Conservation (phyloP, 805 yeast species). For the Schwanniomyces occidentalis region DNA sequence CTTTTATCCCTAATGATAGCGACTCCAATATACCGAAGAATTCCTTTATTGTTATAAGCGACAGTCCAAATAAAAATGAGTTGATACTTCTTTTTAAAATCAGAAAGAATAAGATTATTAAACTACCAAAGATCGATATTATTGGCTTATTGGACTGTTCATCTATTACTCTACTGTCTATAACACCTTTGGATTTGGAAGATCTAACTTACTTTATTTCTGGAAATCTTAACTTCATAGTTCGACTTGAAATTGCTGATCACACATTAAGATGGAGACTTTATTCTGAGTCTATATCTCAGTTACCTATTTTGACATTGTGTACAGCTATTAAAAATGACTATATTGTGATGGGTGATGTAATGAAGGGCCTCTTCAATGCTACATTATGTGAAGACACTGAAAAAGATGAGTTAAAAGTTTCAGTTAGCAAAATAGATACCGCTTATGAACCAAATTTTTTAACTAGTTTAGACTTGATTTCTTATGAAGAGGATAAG, state of each 20-base stretch:
- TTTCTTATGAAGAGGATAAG: slow-evolving; percentile 1
- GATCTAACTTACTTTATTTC: slow-evolving; percentile 13
- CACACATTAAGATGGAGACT: slow-evolving; percentile 10
- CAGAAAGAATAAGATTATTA: slow-evolving; percentile 8
- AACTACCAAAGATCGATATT: slow-evolving; percentile 8
- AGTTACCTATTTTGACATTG: slow-evolving; percentile 11
- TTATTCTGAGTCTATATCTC: slow-evolving; percentile 8
- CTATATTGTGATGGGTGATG: slow-evolving; percentile 14
- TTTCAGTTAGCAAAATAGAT: slow-evolving; percentile 3
- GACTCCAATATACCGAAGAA: slow-evolving; percentile 2
- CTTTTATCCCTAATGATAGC: slow-evolving; percentile 6
- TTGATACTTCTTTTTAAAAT: slow-evolving; percentile 12
- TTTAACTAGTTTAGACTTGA: slow-evolving; percentile 14
- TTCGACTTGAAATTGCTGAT: slow-evolving; percentile 4
- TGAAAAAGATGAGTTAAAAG: no score
- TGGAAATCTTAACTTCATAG: slow-evolving; percentile 17
- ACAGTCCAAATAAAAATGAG: slow-evolving; percentile 9
- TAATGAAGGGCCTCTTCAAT: slow-evolving; percentile 16
- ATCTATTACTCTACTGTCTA: slow-evolving; percentile 12
- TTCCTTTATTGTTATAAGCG: slow-evolving; percentile 16
- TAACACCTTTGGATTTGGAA: slow-evolving; percentile 12
- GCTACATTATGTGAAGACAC: no score
- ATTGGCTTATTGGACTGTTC: slow-evolving; percentile 12
- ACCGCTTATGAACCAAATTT: slow-evolving; percentile 10
- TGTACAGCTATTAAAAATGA: slow-evolving; percentile 4